These are phyloP conservation scores for Nitzschia palea DNA, from an alignment of 108 stramenopile genomes.

Conservation along the genomic window DNA sequence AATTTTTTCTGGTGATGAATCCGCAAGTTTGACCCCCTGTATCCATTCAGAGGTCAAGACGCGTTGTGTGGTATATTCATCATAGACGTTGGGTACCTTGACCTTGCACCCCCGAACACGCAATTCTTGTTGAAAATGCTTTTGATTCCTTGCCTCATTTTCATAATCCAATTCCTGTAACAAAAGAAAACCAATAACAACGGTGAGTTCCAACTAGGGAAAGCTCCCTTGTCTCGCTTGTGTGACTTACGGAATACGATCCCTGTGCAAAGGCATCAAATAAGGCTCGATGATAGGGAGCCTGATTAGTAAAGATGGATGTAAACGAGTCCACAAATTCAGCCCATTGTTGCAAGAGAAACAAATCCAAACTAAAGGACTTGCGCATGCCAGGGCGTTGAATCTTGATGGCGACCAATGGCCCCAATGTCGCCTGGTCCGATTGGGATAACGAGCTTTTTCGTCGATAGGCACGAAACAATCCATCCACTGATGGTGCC, in stretches of 20 bases:
- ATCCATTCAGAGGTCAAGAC: conserved; percentile 96
- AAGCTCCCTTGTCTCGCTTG: no score
- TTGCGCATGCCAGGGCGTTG: conserved; percentile 82
- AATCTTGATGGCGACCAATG: conserved; percentile 83
- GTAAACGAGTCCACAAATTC: conserved; percentile 57
- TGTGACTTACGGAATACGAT: conserved; percentile 54
- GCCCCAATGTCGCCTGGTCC: background rate
- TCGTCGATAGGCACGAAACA: background rate
- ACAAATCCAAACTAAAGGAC: conserved; percentile 81
- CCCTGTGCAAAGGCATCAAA: conserved; percentile 49
- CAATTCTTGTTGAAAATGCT: conserved; percentile 70
- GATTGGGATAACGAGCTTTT: background rate
- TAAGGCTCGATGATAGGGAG: conserved; percentile 47
- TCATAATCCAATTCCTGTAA: conserved; percentile 91
- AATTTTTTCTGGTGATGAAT: conserved; percentile 54
- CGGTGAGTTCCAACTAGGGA: no score
- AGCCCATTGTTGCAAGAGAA: conserved; percentile 60
- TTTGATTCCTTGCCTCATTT: conserved; percentile 88
- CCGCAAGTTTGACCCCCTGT: conserved; percentile 70
- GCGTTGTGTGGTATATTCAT: conserved; percentile 73
- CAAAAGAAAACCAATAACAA: no score
- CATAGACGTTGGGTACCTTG: conserved; percentile 81
- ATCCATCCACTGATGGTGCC: conserved; percentile 5
- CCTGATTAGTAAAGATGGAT: conserved; percentile 61
- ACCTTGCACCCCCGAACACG: conserved; percentile 60